These are phyloP conservation scores for Byssoonygena ceratinophila DNA, from an alignment of 2,329 filamentous ascomycete genomes.

Conservation along the genomic window DNA sequence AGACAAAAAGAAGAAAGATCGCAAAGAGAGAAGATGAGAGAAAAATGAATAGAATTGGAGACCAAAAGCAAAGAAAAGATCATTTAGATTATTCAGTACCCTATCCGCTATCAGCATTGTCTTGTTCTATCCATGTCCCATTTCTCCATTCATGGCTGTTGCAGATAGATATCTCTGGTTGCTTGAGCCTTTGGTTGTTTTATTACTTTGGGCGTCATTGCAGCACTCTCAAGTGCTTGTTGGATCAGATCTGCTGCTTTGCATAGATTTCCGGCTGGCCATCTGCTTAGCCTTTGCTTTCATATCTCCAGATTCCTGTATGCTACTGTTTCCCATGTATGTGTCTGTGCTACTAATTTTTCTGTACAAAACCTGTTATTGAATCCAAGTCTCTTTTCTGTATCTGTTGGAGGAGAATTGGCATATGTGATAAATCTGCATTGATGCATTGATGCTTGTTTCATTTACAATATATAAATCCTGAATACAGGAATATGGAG, in stretches of 20 bases:
- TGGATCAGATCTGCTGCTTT: neutral
- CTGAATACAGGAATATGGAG: neutral
- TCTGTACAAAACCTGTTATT: neutral
- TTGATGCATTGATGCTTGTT: neutral
- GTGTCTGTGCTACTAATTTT: neutral
- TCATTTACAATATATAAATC: neutral
- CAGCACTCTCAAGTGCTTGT: neutral
- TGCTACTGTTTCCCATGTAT: neutral
- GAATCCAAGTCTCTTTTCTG: neutral
- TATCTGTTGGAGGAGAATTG: neutral
- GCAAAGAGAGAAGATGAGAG: neutral
- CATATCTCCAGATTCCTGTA: too few relatives aligned
- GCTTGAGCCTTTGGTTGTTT: neutral
- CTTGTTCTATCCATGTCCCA: too few relatives aligned
- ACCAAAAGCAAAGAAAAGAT: neutral
- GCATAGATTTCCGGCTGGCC: neutral
- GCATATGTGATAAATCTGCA: neutral
- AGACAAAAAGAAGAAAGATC: slow-evolving; percentile 2
- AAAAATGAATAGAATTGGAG: neutral
- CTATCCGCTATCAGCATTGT: too few relatives aligned
- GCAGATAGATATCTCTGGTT: too few relatives aligned
- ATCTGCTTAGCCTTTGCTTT: neutral
- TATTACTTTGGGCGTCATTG: neutral
- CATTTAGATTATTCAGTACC: neutral
- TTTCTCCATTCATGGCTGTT: too few relatives aligned